Evolutionary conservation across 1,284 basidiomycete genomes (phyloP).

Genomic region (Sphagnurus paluster): DNA sequence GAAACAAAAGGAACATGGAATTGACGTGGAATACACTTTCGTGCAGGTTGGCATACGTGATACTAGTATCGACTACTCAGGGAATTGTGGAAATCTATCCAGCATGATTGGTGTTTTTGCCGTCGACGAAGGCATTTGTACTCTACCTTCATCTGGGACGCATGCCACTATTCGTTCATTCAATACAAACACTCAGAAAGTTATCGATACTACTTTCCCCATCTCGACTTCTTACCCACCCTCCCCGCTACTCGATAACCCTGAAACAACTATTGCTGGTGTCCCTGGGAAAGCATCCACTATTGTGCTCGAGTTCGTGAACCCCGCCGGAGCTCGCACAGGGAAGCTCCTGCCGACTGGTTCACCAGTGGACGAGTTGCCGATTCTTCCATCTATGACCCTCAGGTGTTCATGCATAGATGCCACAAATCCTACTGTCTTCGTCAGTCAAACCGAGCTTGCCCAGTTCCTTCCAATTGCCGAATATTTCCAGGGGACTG

Average conservation of each 20-base stretch:
- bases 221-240: conserved; percentile 30
- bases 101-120: conserved; percentile 70
- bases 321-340: conserved; percentile 68
- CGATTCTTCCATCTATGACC: conserved; percentile 27
- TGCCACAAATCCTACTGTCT: conserved; percentile 74
- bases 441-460: conserved; percentile 51
- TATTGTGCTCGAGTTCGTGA: conserved; percentile 66
- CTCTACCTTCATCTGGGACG: conserved; percentile 20
- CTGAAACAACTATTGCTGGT: conserved; percentile 59
- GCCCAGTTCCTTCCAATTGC: conserved; percentile 35
- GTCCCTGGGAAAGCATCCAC: conserved; percentile 64
- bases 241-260: conserved; percentile 46
- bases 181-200: conserved; percentile 70
- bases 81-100: conserved; percentile 72
- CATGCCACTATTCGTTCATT: conserved; percentile 52
- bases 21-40: conserved; percentile 69
- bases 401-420: conserved; percentile 61
- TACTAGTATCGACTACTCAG: conserved; percentile 56
- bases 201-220: conserved; percentile 68
- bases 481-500: conserved; percentile 30
- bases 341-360: conserved; percentile 69
- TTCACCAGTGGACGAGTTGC: conserved; percentile 44
- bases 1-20: conserved; percentile 36
- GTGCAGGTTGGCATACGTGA: conserved; percentile 60
- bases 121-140: conserved; percentile 57